phyloP scores from a whole-genome alignment of 371 early-diverging fungal genomes.

The Mortierella sp. region DNA sequence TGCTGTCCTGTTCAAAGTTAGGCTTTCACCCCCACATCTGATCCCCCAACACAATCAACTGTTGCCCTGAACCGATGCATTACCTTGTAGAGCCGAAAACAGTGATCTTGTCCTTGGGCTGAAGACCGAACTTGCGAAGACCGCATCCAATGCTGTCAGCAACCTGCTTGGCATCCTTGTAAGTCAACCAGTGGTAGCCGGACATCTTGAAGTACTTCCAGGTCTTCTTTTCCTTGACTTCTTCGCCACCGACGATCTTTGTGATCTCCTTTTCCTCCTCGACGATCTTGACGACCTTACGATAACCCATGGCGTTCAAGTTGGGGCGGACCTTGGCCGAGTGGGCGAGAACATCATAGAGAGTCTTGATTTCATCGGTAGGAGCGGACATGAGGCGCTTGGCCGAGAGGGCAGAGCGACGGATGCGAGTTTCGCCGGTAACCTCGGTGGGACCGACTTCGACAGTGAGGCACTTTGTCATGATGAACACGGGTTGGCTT shows the following conservation, averaged over 20 bases:
- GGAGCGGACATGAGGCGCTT: constrained; percentile 63
- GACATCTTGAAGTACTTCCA: constrained; percentile 86
- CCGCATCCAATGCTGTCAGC: constrained; percentile 71
- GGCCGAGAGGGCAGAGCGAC: constrained; percentile 68
- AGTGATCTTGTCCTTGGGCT: constrained; percentile 70
- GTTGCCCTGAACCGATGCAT: not conserved
- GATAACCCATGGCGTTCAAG: constrained; percentile 74
- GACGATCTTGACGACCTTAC: constrained; percentile 69
- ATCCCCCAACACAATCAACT: not conserved
- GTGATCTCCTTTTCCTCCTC: constrained; percentile 83
- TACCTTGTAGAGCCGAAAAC: constrained; percentile 86
- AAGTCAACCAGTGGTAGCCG: constrained; percentile 74
- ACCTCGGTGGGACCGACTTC: constrained; percentile 62
- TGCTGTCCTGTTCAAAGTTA: too few relatives aligned
- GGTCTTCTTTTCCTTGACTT: constrained; percentile 76
- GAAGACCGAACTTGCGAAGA: constrained; percentile 72
- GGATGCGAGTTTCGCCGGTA: constrained; percentile 63
- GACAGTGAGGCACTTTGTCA: constrained; percentile 55
- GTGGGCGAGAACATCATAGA: constrained; percentile 74
- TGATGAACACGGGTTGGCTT: constrained; percentile 23
- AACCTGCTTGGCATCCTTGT: constrained; percentile 64
- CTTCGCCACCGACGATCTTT: constrained; percentile 71
- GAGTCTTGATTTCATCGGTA: constrained; percentile 66
- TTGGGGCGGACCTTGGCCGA: constrained; percentile 57
- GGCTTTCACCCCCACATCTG: not conserved